Base-by-base conservation (phyloP, 2,329 filamentous ascomycete genomes). In the Penicillium sp. region DNA sequence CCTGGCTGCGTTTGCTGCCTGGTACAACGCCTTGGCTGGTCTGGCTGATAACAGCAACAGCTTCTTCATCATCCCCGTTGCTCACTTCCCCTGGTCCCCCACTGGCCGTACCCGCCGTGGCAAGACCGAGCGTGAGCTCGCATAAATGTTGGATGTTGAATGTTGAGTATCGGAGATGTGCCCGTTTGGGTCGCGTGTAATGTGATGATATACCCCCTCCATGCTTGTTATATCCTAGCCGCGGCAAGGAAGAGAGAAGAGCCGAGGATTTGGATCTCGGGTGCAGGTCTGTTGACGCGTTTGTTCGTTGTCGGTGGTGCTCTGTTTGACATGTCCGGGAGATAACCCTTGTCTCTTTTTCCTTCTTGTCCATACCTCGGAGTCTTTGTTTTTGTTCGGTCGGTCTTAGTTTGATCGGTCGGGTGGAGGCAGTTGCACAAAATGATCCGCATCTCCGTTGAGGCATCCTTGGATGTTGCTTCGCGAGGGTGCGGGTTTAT, bases 71-170 rank as follows among this genome's bases (percentile, higher is more conserved):
- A 88, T 96, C 65, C 94, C 93, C 56, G 93, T 97, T 66, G 89
- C 91, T 72, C 93, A 97, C 84, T 96, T 97, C 85, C 94, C 93
- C 58, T 97, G 94, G 94, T 94, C 91, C 40, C 89, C 91, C 72
- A 90, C 90, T 80, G 91, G 87, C 57, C 86, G 85, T 65, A 84
- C 88, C 77, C 77, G 76, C 63, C 85, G 88, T 64, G 83, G 67
- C 59, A 83, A 89, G 82, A 80, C 78, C 58, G 81, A 83, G 42
- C 81, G 81, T 56, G 76, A 79, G 64, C 65, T 71, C 49, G 77
- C 72, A 22, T 80, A 75, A 71, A 58, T 49, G 26, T 33, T 17
- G 22, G 44, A 26, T 37, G 42, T 17, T 19, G 49, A 45, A 51
- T 53, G 4, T 19, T 53, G 51, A 54, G 24, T 40, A 10, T 17